Percentiles rank a stretch among this genome's conserved stretches.
These are phyloP conservation scores for Samsoniella hepiali DNA, from an alignment of 2,329 filamentous ascomycete genomes.

Conservation along the genomic window DNA sequence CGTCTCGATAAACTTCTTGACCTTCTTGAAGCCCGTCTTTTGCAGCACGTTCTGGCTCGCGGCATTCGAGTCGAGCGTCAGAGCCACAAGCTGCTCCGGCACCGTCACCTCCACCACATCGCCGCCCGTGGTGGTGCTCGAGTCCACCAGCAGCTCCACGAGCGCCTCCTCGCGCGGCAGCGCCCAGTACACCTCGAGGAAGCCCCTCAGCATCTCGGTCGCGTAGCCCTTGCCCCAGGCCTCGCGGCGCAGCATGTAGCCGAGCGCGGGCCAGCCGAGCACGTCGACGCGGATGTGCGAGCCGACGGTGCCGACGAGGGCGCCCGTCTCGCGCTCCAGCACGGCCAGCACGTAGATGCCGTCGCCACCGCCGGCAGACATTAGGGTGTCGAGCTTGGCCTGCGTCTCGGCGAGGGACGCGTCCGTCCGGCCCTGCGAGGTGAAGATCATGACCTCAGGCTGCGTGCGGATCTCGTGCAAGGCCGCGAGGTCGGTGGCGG, in stretches of 20 bases:
- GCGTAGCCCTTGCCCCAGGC: conserved; percentile 56
- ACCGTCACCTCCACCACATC: conserved; percentile 19
- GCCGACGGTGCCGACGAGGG: conserved; percentile 51
- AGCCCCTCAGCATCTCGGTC: conserved; percentile 52
- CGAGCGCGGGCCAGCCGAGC: conserved; percentile 55
- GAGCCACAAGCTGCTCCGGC: conserved; percentile 42
- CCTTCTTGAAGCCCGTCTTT: conserved; percentile 53
- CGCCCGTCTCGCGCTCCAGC: conserved; percentile 42
- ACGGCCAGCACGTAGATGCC: conserved; percentile 56
- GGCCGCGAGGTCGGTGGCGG: conserved; percentile 46
- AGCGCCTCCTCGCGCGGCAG: conserved; percentile 46
- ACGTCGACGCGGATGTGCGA: conserved; percentile 34
- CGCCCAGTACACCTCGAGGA: conserved; percentile 45
- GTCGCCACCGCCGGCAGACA: conserved; percentile 48
- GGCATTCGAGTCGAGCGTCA: conserved; percentile 47
- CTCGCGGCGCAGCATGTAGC: conserved; percentile 54
- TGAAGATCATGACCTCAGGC: conserved; percentile 62
- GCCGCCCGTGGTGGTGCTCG: not conserved
- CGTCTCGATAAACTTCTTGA: conserved; percentile 35
- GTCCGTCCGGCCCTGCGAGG: conserved; percentile 42
- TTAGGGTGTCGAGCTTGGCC: conserved; percentile 36
- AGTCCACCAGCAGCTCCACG: conserved; percentile 41
- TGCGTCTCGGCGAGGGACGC: conserved; percentile 42
- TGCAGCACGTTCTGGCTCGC: conserved; percentile 54
- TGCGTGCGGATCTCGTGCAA: conserved; percentile 53